phyloP scores from a whole-genome alignment of 768 basidiomycete genomes.

The Amanita muscaria region DNA sequence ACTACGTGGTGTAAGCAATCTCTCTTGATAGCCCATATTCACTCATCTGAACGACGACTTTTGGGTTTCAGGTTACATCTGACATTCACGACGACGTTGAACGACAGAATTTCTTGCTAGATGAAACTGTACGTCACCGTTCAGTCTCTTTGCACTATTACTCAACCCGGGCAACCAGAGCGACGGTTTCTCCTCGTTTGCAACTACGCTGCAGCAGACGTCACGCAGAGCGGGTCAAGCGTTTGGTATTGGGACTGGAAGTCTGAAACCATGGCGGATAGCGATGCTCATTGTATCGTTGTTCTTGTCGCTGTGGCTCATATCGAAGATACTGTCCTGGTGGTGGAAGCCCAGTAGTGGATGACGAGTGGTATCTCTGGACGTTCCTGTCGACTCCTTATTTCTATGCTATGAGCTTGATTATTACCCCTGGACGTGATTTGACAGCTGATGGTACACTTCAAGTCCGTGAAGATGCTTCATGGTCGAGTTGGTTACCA shows the following conservation, averaged over 20 bases:
- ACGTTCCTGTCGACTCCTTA: neutral
- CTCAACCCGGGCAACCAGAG: conserved; percentile 32
- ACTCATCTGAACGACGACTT: neutral
- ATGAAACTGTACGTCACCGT: conserved; percentile 54
- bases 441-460: neutral
- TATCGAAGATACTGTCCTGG: conserved; percentile 44
- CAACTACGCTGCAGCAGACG: conserved; percentile 52
- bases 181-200: conserved; percentile 61
- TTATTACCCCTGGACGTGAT: neutral
- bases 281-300: conserved; percentile 49
- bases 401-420: neutral
- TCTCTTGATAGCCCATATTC: neutral
- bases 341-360: conserved; percentile 12
- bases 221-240: conserved; percentile 64
- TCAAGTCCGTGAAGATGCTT: conserved; percentile 42
- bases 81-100: conserved; percentile 84
- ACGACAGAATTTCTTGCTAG: conserved; percentile 69
- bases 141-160: neutral
- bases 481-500: conserved; percentile 74
- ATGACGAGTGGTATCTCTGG: neutral
- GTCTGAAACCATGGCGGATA: conserved; percentile 61
- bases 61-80: conserved; percentile 61
- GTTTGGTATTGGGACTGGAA: conserved; percentile 61
- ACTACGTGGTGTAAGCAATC: conserved; percentile 56
- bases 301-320: conserved; percentile 50